Conservation (phyloP, 2,329 filamentous ascomycete genomes). For the Aschersonia sp. region DNA sequence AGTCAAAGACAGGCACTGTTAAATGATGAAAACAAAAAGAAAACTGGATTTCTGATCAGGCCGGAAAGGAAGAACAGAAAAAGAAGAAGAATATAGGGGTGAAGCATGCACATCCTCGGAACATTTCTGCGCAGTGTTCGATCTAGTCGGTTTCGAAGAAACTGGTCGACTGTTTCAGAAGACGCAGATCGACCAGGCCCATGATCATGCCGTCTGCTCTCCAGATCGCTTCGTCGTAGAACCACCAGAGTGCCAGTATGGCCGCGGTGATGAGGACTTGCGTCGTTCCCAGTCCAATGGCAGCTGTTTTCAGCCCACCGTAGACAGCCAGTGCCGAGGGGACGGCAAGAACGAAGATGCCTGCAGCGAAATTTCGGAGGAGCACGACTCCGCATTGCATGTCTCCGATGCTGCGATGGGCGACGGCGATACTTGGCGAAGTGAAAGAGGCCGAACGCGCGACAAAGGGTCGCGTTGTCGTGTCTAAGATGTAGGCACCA, state of each 20-base stretch:
- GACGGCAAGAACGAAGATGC: slow-evolving; percentile 26
- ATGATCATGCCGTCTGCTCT: slow-evolving; percentile 31
- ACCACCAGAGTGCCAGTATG: slow-evolving; percentile 23
- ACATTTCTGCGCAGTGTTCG: not conserved
- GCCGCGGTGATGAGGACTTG: slow-evolving; percentile 23
- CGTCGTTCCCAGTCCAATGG: slow-evolving; percentile 25
- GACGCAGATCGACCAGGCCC: slow-evolving; percentile 29
- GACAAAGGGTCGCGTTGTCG: slow-evolving; percentile 25
- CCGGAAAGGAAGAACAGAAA: no score
- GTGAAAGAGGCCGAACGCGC: slow-evolving; percentile 34
- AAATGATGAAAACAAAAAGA: no score
- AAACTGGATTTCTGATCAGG: no score
- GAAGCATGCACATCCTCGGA: no score
- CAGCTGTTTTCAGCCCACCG: slow-evolving; percentile 20
- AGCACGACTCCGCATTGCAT: slow-evolving; percentile 29
- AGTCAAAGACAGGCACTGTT: no score
- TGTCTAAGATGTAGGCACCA: slow-evolving; percentile 24
- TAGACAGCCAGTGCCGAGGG: slow-evolving; percentile 20
- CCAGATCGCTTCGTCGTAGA: slow-evolving; percentile 25
- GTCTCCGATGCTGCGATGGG: slow-evolving; percentile 30
- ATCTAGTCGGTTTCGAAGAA: slow-evolving; percentile 28
- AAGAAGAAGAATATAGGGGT: no score
- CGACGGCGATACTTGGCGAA: slow-evolving; percentile 27
- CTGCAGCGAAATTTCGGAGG: slow-evolving; percentile 25
- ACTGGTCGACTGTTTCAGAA: slow-evolving; percentile 26